Evolutionary conservation across 495 filamentous ascomycete species (phyloP).

Genomic region (Lineolata rhizophorae): DNA sequence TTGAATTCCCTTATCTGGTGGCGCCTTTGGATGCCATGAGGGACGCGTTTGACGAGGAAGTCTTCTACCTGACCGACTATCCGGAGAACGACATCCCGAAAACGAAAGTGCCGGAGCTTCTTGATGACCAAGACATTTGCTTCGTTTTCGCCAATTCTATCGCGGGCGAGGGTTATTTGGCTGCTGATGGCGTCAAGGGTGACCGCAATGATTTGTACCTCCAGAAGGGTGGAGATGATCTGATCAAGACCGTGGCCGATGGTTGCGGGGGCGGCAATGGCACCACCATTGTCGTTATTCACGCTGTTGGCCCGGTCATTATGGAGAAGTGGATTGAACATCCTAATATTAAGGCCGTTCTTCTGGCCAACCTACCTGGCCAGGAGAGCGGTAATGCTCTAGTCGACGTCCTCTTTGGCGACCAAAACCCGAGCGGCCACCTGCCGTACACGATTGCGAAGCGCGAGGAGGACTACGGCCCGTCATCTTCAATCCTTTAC

Average conservation of each 20-base stretch:
- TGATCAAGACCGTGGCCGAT: slow-evolving; percentile 48
- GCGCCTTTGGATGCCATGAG: slow-evolving; percentile 45
- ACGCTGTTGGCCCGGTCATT: slow-evolving; percentile 72
- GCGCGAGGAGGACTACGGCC: slow-evolving; percentile 59
- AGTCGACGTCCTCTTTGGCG: slow-evolving; percentile 65
- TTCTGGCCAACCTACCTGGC: slow-evolving; percentile 76
- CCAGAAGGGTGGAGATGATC: slow-evolving; percentile 54
- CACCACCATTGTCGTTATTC: slow-evolving; percentile 64
- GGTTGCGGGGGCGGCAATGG: slow-evolving; percentile 46
- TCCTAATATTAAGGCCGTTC: slow-evolving; percentile 54
- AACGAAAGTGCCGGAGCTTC: slow-evolving; percentile 20
- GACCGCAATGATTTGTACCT: slow-evolving; percentile 66
- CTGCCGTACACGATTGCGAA: slow-evolving; percentile 85
- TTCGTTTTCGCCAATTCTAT: slow-evolving; percentile 41
- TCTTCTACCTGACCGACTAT: slow-evolving; percentile 35
- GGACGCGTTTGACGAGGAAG: slow-evolving; percentile 32
- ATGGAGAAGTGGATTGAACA: slow-evolving; percentile 70
- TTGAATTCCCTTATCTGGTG: slow-evolving; percentile 67
- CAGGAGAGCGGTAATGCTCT: slow-evolving; percentile 80
- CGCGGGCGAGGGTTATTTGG: slow-evolving; percentile 42
- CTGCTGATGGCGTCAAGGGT: slow-evolving; percentile 39
- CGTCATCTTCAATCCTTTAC: slow-evolving; percentile 53
- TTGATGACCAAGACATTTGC: slow-evolving; percentile 39
- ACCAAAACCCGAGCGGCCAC: slow-evolving; percentile 65
- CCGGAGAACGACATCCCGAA: slow-evolving; percentile 33